Evolutionary conservation across 2,329 filamentous ascomycete species (phyloP).

Genomic region (Neurospora crassa): DNA sequence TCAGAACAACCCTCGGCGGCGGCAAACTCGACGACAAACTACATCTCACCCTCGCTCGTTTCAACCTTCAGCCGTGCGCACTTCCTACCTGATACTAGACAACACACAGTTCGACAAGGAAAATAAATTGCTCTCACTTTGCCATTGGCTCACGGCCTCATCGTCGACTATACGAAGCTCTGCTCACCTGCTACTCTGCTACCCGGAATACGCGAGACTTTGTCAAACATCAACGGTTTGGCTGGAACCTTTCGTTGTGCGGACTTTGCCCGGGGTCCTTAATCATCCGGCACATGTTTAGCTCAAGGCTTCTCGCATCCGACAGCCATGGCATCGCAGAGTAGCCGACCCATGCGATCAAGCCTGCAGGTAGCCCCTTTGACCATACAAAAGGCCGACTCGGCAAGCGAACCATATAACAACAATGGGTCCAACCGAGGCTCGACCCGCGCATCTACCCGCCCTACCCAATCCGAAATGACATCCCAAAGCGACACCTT

Average conservation of each 20-base stretch:
- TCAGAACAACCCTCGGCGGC: background rate
- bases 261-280: background rate
- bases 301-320: constrained; percentile 16
- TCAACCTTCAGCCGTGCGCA: background rate
- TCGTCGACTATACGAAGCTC: background rate
- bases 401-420: constrained; percentile 18
- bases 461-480: constrained; percentile 50
- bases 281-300: constrained; percentile 25
- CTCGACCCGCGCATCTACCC: constrained; percentile 17
- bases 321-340: constrained; percentile 38
- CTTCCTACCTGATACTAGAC: background rate
- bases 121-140: background rate
- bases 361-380: constrained; percentile 54
- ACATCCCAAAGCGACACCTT: constrained; percentile 54
- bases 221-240: background rate
- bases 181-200: background rate
- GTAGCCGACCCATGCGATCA: constrained; percentile 39
- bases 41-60: background rate
- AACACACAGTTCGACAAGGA: background rate
- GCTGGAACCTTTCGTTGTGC: background rate
- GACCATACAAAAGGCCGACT: constrained; percentile 35
- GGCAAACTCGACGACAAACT: background rate
- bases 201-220: background rate
- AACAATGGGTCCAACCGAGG: constrained; percentile 17
- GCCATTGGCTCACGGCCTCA: background rate